Percentiles rank a stretch among this genome's conserved stretches.
Evolutionary conservation across 208 protist species (phyloP).

Genomic region (Porcisia hertigi): DNA sequence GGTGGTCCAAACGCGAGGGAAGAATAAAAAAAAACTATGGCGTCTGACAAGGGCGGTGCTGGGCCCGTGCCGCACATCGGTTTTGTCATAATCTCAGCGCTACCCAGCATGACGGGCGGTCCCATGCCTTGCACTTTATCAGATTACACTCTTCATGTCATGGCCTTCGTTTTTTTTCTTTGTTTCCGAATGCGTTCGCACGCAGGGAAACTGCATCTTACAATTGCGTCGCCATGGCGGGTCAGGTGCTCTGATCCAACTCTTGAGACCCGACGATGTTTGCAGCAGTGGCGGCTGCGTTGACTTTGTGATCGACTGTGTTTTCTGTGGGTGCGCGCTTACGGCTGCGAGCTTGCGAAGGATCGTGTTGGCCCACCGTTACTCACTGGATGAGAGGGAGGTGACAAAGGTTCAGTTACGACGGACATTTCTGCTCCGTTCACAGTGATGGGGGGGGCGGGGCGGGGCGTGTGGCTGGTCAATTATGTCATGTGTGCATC

Average conservation of each 20-base stretch:
- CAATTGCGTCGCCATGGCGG: conserved; percentile 12
- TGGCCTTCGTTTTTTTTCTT: conserved; percentile 23
- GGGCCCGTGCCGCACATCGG: conserved; percentile 25
- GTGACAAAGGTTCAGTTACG: no score
- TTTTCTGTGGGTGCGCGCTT: conserved; percentile 47
- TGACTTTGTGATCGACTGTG: conserved; percentile 42
- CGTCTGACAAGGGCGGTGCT: conserved; percentile 34
- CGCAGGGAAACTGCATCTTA: conserved; percentile 22
- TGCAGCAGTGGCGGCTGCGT: conserved; percentile 41
- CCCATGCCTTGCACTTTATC: conserved; percentile 30
- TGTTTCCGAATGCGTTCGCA: conserved; percentile 8
- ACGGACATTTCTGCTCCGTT: no score
- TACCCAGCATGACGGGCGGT: conserved; percentile 30
- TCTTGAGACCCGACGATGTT: conserved; percentile 19
- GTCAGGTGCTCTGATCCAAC: conserved; percentile 12
- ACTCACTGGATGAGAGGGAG: no score
- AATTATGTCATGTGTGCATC: no score
- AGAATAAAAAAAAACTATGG: background rate
- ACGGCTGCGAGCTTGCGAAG: conserved; percentile 27
- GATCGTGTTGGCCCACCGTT: no score
- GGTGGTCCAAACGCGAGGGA: no score
- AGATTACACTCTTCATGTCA: conserved; percentile 28
- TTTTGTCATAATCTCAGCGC: conserved; percentile 6
- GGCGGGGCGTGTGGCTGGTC: no score
- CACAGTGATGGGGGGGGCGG: no score